These are phyloP conservation scores for Sporothrix curviconia DNA, from an alignment of 2,329 filamentous ascomycete genomes.

Conservation along the genomic window DNA sequence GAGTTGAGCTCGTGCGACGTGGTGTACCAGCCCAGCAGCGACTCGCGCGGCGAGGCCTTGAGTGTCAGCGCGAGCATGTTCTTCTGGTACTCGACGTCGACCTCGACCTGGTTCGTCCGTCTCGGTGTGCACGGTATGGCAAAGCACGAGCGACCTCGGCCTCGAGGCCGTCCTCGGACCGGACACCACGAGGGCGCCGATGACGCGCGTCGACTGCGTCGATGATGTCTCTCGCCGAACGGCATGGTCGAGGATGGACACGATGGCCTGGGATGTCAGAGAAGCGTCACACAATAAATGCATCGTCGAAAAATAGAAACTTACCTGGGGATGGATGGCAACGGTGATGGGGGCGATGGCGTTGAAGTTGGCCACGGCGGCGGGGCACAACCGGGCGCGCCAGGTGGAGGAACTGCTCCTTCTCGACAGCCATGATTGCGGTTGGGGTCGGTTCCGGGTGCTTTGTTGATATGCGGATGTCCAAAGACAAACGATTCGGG, in stretches of 20 bases:
- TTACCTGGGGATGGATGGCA: slow-evolving; percentile 90
- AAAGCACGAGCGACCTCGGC: slow-evolving; percentile 95
- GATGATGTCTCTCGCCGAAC: slow-evolving; percentile 70
- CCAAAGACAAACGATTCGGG: background rate
- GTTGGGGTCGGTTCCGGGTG: slow-evolving; percentile 1
- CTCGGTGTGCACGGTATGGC: slow-evolving; percentile 97
- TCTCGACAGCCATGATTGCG: slow-evolving; percentile 64
- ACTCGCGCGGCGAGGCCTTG: slow-evolving; percentile 87
- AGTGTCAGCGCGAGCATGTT: slow-evolving; percentile 95
- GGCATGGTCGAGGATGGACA: slow-evolving; percentile 88
- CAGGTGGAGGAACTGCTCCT: slow-evolving; percentile 88
- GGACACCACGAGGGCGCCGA: slow-evolving; percentile 86
- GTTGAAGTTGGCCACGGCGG: slow-evolving; percentile 68
- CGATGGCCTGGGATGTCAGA: slow-evolving; percentile 44
- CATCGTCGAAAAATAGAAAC: slow-evolving; percentile 23
- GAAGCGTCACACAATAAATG: background rate
- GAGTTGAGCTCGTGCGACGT: slow-evolving; percentile 95
- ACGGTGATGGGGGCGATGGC: slow-evolving; percentile 87
- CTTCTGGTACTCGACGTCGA: slow-evolving; percentile 99
- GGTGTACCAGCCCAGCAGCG: slow-evolving; percentile 96
- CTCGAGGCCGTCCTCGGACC: slow-evolving; percentile 94
- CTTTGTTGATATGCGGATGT: background rate
- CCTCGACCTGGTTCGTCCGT: slow-evolving; percentile 97
- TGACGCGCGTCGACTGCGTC: slow-evolving; percentile 88
- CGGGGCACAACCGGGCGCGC: slow-evolving; percentile 84